Evolutionary conservation across 164 flowering plant genomes (phyloP), one percentile per base, ranked within the genome.

Genomic region (Cinnamomum micranthum): DNA sequence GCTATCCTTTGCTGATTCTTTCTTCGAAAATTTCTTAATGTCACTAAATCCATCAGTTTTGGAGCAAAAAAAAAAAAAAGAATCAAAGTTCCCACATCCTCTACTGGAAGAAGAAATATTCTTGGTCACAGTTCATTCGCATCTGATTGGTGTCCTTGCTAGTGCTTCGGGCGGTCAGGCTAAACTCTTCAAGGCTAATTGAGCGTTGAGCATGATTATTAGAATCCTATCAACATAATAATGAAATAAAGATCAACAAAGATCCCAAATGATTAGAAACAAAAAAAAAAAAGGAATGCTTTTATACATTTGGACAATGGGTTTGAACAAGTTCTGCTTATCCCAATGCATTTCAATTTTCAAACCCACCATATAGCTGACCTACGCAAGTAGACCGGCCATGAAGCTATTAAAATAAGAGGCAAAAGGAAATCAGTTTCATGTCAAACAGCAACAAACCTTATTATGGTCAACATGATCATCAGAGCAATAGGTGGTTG

Each of bases 21-120:
- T 76, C 80, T 86, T 10, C 87, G 73, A 75, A 80, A 88, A 74
- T 81, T 82, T 28, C 73, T 78, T 7, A 90, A 90, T 81, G 72
- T 83, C 84, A 13, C 83, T 79, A 69, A 77, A 62, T 93, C 85
- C 81, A 33, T 22, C 71, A 7, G 47, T 35, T 35, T 14, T 25
- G 81, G 72, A 25, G 79, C 71, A 70, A 72, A 85, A 82, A 11
- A 90, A 70, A 72, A 85, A 82, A 11, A 90, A 81, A 69, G 84
- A 88, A 68, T 76, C 80, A 31, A 51, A 71, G 63, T 68, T 81
- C 71, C 76, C 72, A 20, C 10, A 60, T 41, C 67, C 70, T 41
- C 59, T 52, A 62, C 47, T 58, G 3, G 27, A 24, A 51, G 72
- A 71, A 15, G 62, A 70, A 25, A 74, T 24, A 68, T 74, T 72